A percentile compares a stretch with the other conserved stretches of the same genome.
phyloP scores from a whole-genome alignment of 2,329 filamentous ascomycete genomes.

The Epichloe sp. region DNA sequence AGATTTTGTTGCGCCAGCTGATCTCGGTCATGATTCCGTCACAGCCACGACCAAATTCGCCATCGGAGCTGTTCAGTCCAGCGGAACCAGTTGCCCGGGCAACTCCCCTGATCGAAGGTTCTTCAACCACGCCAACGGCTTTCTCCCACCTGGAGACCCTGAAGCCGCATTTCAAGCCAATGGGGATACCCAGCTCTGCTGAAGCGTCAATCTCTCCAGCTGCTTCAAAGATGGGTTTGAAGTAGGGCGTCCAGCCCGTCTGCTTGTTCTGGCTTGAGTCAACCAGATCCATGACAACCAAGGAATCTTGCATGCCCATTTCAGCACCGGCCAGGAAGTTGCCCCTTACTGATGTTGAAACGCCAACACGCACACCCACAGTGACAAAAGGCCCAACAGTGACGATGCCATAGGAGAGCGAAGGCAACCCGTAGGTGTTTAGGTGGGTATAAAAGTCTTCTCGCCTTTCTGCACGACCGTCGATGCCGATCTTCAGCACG shows the following conservation, averaged over 20 bases:
- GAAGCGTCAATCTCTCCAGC: conserved; percentile 14
- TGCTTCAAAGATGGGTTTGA: conserved; percentile 17
- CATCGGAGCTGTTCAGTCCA: conserved; percentile 4
- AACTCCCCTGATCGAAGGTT: conserved; percentile 15
- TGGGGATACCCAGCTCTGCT: conserved; percentile 16
- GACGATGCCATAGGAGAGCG: conserved; percentile 14
- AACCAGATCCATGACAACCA: conserved; percentile 12
- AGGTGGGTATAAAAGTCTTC: conserved; percentile 12
- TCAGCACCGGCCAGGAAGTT: conserved; percentile 17
- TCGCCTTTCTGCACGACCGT: conserved; percentile 13
- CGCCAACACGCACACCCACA: conserved; percentile 10
- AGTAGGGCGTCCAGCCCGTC: conserved; percentile 15
- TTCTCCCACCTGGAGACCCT: conserved; percentile 11
- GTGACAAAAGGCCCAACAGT: conserved; percentile 14
- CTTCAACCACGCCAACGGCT: conserved; percentile 13
- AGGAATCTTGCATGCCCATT: conserved; percentile 8
- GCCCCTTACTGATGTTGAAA: conserved; percentile 14
- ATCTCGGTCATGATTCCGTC: conserved; percentile 14
- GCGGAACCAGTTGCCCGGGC: conserved; percentile 11
- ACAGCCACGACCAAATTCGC: conserved; percentile 13
- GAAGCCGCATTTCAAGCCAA: conserved; percentile 14
- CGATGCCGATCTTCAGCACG: conserved; percentile 17
- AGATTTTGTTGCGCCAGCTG: conserved; percentile 17
- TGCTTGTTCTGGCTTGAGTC: conserved; percentile 9
- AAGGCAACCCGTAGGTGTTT: conserved; percentile 13